Evolutionary conservation across 2,329 filamentous ascomycete species (phyloP).

Genomic region (Purpureocillium lavendulum): DNA sequence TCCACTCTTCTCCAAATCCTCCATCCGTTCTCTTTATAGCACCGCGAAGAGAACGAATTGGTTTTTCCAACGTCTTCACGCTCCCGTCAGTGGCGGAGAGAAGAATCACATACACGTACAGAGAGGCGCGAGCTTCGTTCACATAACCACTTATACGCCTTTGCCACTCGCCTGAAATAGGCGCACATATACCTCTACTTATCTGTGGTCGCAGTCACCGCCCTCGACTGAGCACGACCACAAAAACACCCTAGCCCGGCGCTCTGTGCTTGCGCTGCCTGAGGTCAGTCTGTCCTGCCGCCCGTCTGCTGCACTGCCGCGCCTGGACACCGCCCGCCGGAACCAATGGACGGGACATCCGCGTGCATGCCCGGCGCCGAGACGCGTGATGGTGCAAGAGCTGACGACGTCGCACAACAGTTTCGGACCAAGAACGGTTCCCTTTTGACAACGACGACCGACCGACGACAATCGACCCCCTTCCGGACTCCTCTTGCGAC

Average conservation of each 20-base stretch:
- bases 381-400: background rate
- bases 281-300: slow-evolving; percentile 47
- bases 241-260: slow-evolving; percentile 53
- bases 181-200: slow-evolving; percentile 16
- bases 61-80: slow-evolving; percentile 1
- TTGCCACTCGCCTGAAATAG: slow-evolving; percentile 20
- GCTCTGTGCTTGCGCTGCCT: slow-evolving; percentile 76
- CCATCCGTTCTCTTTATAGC: slow-evolving; percentile 6
- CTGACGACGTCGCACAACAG: slow-evolving; percentile 14
- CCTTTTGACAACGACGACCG: slow-evolving; percentile 43
- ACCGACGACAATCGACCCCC: slow-evolving; percentile 38
- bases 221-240: slow-evolving; percentile 40
- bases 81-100: slow-evolving; percentile 7
- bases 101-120: too few species aligned
- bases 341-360: too few species aligned
- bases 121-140: slow-evolving; percentile 10
- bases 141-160: slow-evolving; percentile 2
- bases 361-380: background rate
- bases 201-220: slow-evolving; percentile 23
- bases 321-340: too few species aligned
- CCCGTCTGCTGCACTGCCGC: background rate
- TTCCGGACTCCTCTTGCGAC: slow-evolving; percentile 65
- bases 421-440: slow-evolving; percentile 40
- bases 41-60: slow-evolving; percentile 1
- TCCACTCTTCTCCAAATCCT: slow-evolving; percentile 9